Base-by-base conservation (phyloP, 1,284 basidiomycete species). In the Boletus semigastroideus region DNA sequence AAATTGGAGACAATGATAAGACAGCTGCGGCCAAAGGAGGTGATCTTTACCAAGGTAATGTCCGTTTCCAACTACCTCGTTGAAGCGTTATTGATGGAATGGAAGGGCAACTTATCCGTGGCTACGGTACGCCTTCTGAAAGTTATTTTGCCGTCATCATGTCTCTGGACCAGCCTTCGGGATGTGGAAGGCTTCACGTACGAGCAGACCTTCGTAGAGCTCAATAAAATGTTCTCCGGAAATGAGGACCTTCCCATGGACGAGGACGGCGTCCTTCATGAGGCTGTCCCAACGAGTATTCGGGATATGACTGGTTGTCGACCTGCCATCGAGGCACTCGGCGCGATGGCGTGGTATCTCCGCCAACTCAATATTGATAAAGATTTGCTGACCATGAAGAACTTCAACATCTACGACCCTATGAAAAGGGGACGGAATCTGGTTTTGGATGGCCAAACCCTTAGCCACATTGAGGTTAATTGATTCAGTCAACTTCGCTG, bases 381-480 rank as follows among this genome's bases (percentile, higher is more conserved):
- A 66, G 92, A 97, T 60, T 84, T 98, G 49, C 69, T 98, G 58
- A 91, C 84, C 52, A 94, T 95, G 84, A 89, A 85, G 72, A 97
- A 97, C 67, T 98, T 98, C 78, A 95, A 97, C 64, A 78, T 97
- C 40, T 97, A 97, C 65, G 94, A 98, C 70, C 94, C 95, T 0
- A 92, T 97, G 82, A 87, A 87, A 64, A 79, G 82, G 56, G 93
- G 92, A 19, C 79, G 87, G 64, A 90, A 87, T 20, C 73, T 98
- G 42, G 79, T 91, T 1, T 78, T 98, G 27, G 94, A 98, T 68
- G 95, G 95, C 3, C 93, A 97, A 66, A 95, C 93, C 0, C 75
- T 98, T 43, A 90, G 91, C 14, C 95, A 98, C 69, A 79, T 98
- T 59, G 95, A 98, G 76, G 92, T 90, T 52, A 42, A 65, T 55